Evolutionary conservation across 495 filamentous ascomycete species (phyloP).

Genomic region (Penicillium manginii): DNA sequence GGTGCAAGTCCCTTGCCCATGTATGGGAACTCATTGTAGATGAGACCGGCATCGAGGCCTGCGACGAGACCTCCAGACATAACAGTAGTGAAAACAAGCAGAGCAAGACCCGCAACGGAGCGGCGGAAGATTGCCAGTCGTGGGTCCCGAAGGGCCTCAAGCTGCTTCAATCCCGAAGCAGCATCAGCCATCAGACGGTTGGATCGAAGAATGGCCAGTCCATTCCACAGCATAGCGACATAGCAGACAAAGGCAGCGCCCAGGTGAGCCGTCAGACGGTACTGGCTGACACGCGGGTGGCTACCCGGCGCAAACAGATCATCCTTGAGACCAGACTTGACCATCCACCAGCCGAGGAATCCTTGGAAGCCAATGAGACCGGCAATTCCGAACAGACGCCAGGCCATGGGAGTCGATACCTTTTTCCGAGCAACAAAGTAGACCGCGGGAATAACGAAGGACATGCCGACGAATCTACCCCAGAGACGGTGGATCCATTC

Average conservation of each 20-base stretch:
- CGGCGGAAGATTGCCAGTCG: conserved; percentile 71
- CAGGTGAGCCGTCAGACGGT: conserved; percentile 86
- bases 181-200: conserved; percentile 69
- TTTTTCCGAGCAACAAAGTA: conserved; percentile 86
- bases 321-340: conserved; percentile 91
- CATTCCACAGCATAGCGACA: conserved; percentile 90
- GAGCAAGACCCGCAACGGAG: conserved; percentile 70
- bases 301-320: conserved; percentile 89
- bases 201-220: conserved; percentile 79
- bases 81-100: conserved; percentile 83
- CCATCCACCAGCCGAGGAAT: conserved; percentile 99
- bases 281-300: conserved; percentile 92
- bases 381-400: conserved; percentile 78
- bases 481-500: conserved; percentile 97
- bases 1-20: conserved; percentile 87
- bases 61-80: conserved; percentile 94
- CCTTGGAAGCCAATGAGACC: conserved; percentile 94
- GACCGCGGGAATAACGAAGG: conserved; percentile 82
- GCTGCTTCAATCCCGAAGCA: conserved; percentile 52
- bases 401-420: conserved; percentile 77
- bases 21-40: conserved; percentile 97
- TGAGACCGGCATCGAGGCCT: conserved; percentile 91
- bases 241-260: conserved; percentile 91
- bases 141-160: conserved; percentile 65
- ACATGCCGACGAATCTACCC: conserved; percentile 89